Evolutionary conservation across 2,329 filamentous ascomycete genomes (phyloP).

Genomic region (Alternaria sp.): DNA sequence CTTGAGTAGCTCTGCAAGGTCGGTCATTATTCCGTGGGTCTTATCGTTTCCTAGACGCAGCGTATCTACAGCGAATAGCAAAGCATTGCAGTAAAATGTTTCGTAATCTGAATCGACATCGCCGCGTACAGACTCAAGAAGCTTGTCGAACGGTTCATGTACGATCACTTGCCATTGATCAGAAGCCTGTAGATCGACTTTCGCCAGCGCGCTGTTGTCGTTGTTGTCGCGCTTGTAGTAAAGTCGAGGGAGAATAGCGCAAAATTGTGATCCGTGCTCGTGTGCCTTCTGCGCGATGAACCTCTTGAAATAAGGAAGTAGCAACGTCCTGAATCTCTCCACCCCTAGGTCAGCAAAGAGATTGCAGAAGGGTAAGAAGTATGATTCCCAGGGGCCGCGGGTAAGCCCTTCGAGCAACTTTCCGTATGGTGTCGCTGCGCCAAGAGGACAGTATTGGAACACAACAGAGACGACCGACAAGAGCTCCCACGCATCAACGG

Average conservation of each 20-base stretch:
- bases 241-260: slow-evolving; percentile 38
- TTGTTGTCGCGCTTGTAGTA: slow-evolving; percentile 10
- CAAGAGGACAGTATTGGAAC: slow-evolving; percentile 78
- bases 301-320: slow-evolving; percentile 82
- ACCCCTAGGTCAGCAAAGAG: slow-evolving; percentile 76
- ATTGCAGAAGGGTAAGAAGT: slow-evolving; percentile 86
- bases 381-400: slow-evolving; percentile 68
- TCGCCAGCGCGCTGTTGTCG: slow-evolving; percentile 22
- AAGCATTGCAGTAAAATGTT: slow-evolving; percentile 38
- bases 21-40: slow-evolving; percentile 24
- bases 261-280: slow-evolving; percentile 38
- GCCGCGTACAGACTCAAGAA: slow-evolving; percentile 37
- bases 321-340: slow-evolving; percentile 77
- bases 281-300: slow-evolving; percentile 66
- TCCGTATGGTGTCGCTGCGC: slow-evolving; percentile 75
- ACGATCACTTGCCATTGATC: slow-evolving; percentile 54
- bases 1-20: slow-evolving; percentile 30
- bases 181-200: slow-evolving; percentile 28
- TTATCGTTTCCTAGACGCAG: slow-evolving; percentile 28
- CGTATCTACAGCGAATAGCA: slow-evolving; percentile 33
- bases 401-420: slow-evolving; percentile 69
- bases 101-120: slow-evolving; percentile 15
- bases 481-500: slow-evolving; percentile 39
- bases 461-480: slow-evolving; percentile 65
- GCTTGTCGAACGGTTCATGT: slow-evolving; percentile 69